These are phyloP conservation scores for Ogataea degrootiae DNA, from an alignment of 805 yeast genomes.

Conservation along the genomic window DNA sequence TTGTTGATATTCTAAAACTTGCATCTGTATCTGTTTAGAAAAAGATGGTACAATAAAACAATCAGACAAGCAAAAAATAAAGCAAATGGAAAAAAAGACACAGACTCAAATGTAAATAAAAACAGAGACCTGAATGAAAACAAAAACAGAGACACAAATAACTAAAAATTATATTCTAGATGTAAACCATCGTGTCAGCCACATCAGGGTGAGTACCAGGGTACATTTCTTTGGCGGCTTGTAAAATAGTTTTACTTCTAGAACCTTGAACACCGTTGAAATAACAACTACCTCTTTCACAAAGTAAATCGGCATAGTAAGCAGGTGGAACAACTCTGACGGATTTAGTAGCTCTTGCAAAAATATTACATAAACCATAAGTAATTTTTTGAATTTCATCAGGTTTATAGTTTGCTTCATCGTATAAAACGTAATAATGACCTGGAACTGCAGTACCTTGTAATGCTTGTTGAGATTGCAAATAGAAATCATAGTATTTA, in stretches of 20 bases:
- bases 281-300: slow-evolving; percentile 28
- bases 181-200: slow-evolving; percentile 16
- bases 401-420: slow-evolving; percentile 25
- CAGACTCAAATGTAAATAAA: neutral
- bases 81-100: neutral
- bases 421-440: slow-evolving; percentile 29
- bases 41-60: too few species aligned
- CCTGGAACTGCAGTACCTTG: slow-evolving; percentile 33
- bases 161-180: neutral
- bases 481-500: slow-evolving; percentile 26
- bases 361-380: slow-evolving; percentile 26
- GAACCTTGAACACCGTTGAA: slow-evolving; percentile 7
- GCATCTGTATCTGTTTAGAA: too few species aligned
- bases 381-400: slow-evolving; percentile 26
- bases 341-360: slow-evolving; percentile 29
- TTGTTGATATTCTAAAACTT: too few species aligned
- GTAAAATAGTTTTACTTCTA: slow-evolving; percentile 9
- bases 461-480: slow-evolving; percentile 30
- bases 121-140: too few species aligned
- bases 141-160: neutral
- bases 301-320: slow-evolving; percentile 27
- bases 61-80: neutral
- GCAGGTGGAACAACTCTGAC: slow-evolving; percentile 32
- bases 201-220: slow-evolving; percentile 19
- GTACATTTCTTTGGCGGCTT: slow-evolving; percentile 13